Conservation (phyloP, 2,329 filamentous ascomycete genomes). For the Atkinsonella hypoxylon region DNA sequence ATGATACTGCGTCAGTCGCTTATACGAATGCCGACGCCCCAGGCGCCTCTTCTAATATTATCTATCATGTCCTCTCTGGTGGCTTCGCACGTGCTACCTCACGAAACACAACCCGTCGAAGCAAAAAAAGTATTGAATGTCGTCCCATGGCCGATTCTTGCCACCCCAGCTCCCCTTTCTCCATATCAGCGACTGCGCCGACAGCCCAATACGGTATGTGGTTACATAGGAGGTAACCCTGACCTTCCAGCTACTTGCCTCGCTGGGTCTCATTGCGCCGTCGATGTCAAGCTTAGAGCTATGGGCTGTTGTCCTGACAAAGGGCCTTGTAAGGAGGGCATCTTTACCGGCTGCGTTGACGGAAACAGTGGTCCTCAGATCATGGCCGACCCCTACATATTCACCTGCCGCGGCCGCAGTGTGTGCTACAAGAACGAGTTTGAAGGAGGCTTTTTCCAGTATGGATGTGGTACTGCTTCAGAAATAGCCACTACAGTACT, state of each 20-base stretch:
- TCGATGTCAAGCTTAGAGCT: slow-evolving; percentile 35
- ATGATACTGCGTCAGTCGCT: slow-evolving; percentile 20
- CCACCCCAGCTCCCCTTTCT: slow-evolving; percentile 24
- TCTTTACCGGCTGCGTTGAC: slow-evolving; percentile 48
- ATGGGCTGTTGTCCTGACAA: slow-evolving; percentile 45
- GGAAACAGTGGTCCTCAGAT: slow-evolving; percentile 35
- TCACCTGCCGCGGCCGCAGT: slow-evolving; percentile 37
- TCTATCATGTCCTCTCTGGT: slow-evolving; percentile 19
- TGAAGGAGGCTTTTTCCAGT: slow-evolving; percentile 44
- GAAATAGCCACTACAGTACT: slow-evolving; percentile 36
- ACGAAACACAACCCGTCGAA: slow-evolving; percentile 25
- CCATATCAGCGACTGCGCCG: slow-evolving; percentile 26
- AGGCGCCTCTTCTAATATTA: slow-evolving; percentile 23
- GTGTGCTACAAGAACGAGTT: slow-evolving; percentile 46
- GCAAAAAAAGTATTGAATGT: slow-evolving; percentile 24
- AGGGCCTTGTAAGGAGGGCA: slow-evolving; percentile 38
- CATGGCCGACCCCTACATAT: slow-evolving; percentile 43
- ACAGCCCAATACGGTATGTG: slow-evolving; percentile 43
- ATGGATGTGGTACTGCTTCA: slow-evolving; percentile 40
- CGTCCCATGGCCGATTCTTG: slow-evolving; percentile 22
- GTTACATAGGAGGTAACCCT: slow-evolving; percentile 41
- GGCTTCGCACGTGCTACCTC: slow-evolving; percentile 28
- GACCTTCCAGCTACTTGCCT: slow-evolving; percentile 44
- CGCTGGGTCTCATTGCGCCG: slow-evolving; percentile 45
- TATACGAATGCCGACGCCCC: slow-evolving; percentile 22